Evolutionary conservation across 2,329 filamentous ascomycete genomes (phyloP), one percentile per base, ranked within the genome.

Genomic region (Aureobasidium sp.): DNA sequence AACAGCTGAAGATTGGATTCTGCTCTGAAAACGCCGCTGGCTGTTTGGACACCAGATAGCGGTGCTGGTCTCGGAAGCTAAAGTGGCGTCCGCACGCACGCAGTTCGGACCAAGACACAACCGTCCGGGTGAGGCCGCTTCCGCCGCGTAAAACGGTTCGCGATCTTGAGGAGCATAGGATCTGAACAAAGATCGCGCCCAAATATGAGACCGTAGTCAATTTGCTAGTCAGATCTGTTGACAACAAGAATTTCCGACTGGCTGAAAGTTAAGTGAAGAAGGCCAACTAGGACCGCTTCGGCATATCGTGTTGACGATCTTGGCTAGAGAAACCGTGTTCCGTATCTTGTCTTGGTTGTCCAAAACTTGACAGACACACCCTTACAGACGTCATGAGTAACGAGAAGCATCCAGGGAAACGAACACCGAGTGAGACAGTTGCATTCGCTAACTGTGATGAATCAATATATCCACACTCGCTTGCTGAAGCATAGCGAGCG

Each of bases 111-210:
- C 53, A 57, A 36, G 42, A 39, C 36, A 48, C 32, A 59, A 47
- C 21, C 54, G 54, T 48, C 27, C 54, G 42, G 53, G 27, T 36
- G 30, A 57, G 13, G 27, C 54, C 54, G 54, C 44, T 25, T 41
- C 21, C 16, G 41, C 42, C 13, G 39, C 21, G 42, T 59, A 32
- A 15, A 45, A 45, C 53, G 53, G 53, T 36, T 15, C 32, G 48
- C 54, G 54, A 59, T 59, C 54, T 59, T 34, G 42, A 59, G 53
- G n/a, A 27, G 32, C 54, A 15, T n/a, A 39, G 39, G 42, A 59
- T 48, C 44, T 59, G 54, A 30, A 6, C 16, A 44, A 5, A 39
- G 54, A 59, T 59, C 54, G 54, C 44, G 44, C 41, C 30, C 54
- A 36, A 11, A 59, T 21, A 21, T 34, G 54, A 47, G 54, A 57